phyloP scores from a whole-genome alignment of 2,329 filamentous ascomycete genomes.

The Fusarium udum region DNA sequence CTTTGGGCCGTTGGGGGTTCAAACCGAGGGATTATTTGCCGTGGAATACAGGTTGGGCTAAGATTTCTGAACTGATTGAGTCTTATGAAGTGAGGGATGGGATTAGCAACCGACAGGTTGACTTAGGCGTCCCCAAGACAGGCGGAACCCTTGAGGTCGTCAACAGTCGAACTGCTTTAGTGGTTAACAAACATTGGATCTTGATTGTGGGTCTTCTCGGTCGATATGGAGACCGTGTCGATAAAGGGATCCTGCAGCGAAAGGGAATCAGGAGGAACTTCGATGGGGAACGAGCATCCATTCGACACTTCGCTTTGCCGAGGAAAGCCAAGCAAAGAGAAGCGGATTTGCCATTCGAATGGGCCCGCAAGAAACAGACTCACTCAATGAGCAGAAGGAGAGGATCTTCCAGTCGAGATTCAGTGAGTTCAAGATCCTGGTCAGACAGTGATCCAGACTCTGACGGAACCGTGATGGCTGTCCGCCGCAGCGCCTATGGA shows the following conservation, averaged over 20 bases:
- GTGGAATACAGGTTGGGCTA: not conserved
- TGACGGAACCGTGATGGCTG: not conserved
- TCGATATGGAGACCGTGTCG: not conserved
- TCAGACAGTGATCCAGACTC: not conserved
- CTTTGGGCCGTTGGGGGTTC: not conserved
- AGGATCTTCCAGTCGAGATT: accelerated
- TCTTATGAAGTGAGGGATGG: not conserved
- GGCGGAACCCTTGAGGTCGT: not conserved
- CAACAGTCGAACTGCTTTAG: not conserved
- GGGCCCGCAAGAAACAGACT: not conserved
- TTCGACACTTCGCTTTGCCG: not conserved
- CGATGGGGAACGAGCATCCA: not conserved
- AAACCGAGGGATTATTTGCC: not conserved
- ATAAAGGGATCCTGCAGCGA: not conserved
- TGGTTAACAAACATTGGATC: not conserved
- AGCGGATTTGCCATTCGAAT: not conserved
- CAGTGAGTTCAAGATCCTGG: not conserved
- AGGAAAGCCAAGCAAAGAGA: not conserved
- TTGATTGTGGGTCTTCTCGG: not conserved
- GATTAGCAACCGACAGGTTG: not conserved
- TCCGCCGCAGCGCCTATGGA: accelerated
- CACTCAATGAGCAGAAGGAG: not conserved
- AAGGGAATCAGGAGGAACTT: not conserved
- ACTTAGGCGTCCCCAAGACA: accelerated
- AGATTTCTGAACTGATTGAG: not conserved